Evolutionary conservation across 495 filamentous ascomycete genomes (phyloP).

Genomic region (Xylaria nigripes): DNA sequence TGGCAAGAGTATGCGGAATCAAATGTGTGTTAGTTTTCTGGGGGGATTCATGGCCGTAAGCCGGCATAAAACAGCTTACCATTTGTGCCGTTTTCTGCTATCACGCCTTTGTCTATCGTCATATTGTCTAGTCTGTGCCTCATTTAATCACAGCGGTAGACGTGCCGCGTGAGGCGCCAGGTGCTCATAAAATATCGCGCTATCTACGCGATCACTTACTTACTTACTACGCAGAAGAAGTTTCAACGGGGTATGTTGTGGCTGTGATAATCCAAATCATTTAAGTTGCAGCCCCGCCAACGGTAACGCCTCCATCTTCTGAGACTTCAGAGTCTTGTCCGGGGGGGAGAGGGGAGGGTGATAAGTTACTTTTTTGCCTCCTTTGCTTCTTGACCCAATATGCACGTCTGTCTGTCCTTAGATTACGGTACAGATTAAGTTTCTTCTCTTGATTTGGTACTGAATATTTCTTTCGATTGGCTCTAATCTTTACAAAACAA

Average conservation of each 20-base stretch:
- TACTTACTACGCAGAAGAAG: neutral
- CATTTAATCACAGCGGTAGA: neutral
- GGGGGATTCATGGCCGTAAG: neutral
- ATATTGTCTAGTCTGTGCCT: no score
- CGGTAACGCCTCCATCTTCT: neutral
- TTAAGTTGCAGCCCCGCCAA: neutral
- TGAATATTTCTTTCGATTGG: neutral
- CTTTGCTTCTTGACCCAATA: neutral
- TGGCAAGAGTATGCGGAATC: neutral
- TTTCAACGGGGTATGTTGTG: neutral
- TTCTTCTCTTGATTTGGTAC: neutral
- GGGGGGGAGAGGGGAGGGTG: no score
- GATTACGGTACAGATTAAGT: neutral
- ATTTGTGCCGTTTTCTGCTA: neutral
- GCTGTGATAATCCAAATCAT: neutral
- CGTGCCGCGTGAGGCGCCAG: neutral
- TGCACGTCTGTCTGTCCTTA: neutral
- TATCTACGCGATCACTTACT: neutral
- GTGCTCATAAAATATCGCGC: neutral
- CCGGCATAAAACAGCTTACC: neutral
- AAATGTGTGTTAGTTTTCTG: neutral
- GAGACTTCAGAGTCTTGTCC: neutral
- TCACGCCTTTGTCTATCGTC: neutral
- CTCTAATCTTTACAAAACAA: neutral
- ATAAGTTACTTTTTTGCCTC: neutral